Percentiles rank a stretch among this genome's conserved stretches.
Conservation (phyloP, 73 alveolate genomes). For the Paraurostyla sp. region DNA sequence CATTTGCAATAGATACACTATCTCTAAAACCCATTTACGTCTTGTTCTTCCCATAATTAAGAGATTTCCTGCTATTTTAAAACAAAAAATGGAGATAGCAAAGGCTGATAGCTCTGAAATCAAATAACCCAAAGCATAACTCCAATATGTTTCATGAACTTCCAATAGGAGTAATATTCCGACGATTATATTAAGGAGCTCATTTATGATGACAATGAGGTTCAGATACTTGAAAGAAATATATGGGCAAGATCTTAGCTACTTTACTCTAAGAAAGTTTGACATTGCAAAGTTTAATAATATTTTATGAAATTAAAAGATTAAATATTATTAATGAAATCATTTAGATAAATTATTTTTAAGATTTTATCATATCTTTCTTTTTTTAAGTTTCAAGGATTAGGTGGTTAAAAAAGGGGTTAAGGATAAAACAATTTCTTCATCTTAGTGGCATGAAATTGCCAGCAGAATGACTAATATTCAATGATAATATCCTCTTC, state of each 20-base stretch:
- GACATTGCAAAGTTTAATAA: slow-evolving; percentile 27
- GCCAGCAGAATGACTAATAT: not conserved
- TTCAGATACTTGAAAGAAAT: slow-evolving; percentile 13
- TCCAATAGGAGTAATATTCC: not conserved
- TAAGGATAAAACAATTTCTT: not conserved
- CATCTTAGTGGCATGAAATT: slow-evolving; percentile 2
- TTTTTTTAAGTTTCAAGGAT: not conserved
- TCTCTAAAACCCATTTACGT: slow-evolving; percentile 5
- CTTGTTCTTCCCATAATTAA: slow-evolving; percentile 33
- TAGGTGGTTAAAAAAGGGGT: too few species aligned
- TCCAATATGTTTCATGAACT: not conserved
- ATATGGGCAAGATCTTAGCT: slow-evolving; percentile 45
- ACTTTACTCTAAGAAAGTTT: slow-evolving; percentile 8
- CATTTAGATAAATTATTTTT: not conserved
- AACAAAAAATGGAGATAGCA: not conserved
- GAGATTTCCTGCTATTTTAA: slow-evolving; percentile 1
- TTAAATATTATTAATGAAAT: too few species aligned
- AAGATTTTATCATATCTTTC: not conserved
- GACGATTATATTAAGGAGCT: not conserved
- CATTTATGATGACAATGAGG: not conserved
- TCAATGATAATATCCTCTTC: not conserved
- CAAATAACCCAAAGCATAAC: slow-evolving; percentile 18
- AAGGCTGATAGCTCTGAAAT: slow-evolving; percentile 6
- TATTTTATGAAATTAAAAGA: not conserved
- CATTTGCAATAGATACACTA: not conserved